A percentile compares a stretch with the other conserved stretches of the same genome.
phyloP scores from a whole-genome alignment of 495 filamentous ascomycete genomes.

The Amorphotheca resinae region DNA sequence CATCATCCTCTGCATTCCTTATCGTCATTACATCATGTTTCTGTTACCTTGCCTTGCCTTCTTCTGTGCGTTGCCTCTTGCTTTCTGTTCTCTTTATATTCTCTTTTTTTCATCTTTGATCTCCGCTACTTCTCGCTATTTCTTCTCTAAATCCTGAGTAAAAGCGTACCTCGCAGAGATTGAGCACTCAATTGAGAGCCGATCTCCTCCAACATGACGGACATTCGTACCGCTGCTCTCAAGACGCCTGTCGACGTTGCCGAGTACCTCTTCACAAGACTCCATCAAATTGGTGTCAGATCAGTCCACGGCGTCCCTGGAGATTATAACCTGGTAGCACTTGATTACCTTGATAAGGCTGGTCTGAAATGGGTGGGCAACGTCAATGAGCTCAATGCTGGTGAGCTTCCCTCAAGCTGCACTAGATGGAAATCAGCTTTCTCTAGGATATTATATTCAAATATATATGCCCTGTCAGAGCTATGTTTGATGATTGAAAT shows the following conservation, averaged over 20 bases:
- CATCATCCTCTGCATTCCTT: too few species aligned
- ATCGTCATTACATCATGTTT: too few species aligned
- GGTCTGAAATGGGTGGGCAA: constrained; percentile 68
- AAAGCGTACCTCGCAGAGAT: too few species aligned
- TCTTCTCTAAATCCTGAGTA: background rate
- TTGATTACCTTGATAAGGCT: constrained; percentile 52
- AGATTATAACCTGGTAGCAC: constrained; percentile 59
- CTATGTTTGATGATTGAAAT: too few species aligned
- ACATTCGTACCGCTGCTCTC: constrained; percentile 18
- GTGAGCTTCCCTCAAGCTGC: constrained; percentile 19
- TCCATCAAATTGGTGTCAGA: constrained; percentile 55
- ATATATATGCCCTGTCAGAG: too few species aligned
- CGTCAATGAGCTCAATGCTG: constrained; percentile 74
- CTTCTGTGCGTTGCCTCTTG: too few species aligned
- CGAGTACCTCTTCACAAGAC: constrained; percentile 57
- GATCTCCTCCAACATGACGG: constrained; percentile 2
- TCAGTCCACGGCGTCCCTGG: constrained; percentile 63
- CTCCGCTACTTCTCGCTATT: too few species aligned
- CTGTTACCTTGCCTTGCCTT: too few species aligned
- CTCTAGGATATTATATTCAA: background rate
- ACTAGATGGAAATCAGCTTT: background rate
- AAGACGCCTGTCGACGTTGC: constrained; percentile 35
- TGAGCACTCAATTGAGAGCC: background rate
- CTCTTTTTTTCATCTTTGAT: too few species aligned
- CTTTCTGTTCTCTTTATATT: too few species aligned